phyloP scores from a whole-genome alignment of 257 asterid species.

The Solanum appendiculatum region DNA sequence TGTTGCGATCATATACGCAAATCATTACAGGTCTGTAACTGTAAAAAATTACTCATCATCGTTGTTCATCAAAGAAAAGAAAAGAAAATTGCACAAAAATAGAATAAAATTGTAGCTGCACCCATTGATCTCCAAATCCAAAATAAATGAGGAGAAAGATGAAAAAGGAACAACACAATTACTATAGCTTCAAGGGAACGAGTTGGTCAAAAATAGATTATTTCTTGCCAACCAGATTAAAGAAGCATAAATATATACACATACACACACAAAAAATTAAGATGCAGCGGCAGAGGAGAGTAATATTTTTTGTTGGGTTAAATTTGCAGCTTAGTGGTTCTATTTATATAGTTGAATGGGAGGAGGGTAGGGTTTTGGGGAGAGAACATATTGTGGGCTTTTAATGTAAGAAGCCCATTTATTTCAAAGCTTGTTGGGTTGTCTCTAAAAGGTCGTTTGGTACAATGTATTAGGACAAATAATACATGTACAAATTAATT shows the following conservation, averaged over 20 bases:
- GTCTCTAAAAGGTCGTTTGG: not conserved
- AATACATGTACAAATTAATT: no score
- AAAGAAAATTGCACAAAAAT: not conserved
- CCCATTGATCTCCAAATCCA: not conserved
- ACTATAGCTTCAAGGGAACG: not conserved
- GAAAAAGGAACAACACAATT: not conserved
- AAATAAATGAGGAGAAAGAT: not conserved
- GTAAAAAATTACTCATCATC: not conserved
- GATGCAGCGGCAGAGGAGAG: not conserved
- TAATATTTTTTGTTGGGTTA: not conserved
- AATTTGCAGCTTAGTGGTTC: not conserved
- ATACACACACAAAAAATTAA: not conserved
- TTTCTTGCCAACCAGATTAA: not conserved
- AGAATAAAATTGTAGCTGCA: not conserved
- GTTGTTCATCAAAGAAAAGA: not conserved
- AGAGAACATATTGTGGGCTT: not conserved
- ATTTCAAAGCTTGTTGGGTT: not conserved
- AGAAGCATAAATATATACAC: not conserved
- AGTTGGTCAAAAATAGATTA: not conserved
- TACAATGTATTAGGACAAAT: no score
- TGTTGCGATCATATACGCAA: not conserved
- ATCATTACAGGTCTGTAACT: not conserved
- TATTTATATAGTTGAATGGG: not conserved
- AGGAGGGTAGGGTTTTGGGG: not conserved
- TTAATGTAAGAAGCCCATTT: not conserved